Percentiles rank a stretch among this genome's conserved stretches.
Evolutionary conservation across 306 rosid species (phyloP).

Genomic region (Psophocarpus tetragonolobus): DNA sequence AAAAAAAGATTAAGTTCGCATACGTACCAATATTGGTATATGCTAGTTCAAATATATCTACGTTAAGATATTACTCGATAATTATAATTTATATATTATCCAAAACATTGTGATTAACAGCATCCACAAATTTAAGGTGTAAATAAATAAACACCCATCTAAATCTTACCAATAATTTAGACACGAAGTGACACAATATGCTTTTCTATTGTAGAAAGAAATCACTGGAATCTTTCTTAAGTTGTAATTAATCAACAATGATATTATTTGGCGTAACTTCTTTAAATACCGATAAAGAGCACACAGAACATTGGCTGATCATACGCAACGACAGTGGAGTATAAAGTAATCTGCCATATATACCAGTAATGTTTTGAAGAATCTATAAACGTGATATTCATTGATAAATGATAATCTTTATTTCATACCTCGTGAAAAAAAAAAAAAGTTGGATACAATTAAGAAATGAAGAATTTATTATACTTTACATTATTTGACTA

Average conservation of each 20-base stretch:
- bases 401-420: not conserved
- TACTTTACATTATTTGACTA: not conserved
- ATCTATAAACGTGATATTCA: conserved; percentile 12
- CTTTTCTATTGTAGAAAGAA: conserved; percentile 14
- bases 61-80: conserved; percentile 17
- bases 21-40: conserved; percentile 1
- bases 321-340: conserved; percentile 38
- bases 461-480: not conserved
- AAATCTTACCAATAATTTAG: conserved; percentile 41
- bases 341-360: conserved; percentile 39
- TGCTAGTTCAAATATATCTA: conserved; percentile 21
- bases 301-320: conserved; percentile 36
- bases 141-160: not conserved
- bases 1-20: not conserved
- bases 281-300: conserved; percentile 27
- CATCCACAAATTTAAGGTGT: conserved; percentile 25
- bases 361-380: conserved; percentile 38
- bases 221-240: conserved; percentile 27
- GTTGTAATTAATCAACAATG: conserved; percentile 16
- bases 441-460: not conserved
- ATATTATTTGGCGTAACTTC: conserved; percentile 29
- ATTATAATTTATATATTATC: not conserved
- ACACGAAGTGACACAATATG: conserved; percentile 48
- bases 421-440: not conserved
- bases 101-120: conserved; percentile 8